Conservation (phyloP, 2,329 filamentous ascomycete genomes). For the Botryosphaeria agaves region DNA sequence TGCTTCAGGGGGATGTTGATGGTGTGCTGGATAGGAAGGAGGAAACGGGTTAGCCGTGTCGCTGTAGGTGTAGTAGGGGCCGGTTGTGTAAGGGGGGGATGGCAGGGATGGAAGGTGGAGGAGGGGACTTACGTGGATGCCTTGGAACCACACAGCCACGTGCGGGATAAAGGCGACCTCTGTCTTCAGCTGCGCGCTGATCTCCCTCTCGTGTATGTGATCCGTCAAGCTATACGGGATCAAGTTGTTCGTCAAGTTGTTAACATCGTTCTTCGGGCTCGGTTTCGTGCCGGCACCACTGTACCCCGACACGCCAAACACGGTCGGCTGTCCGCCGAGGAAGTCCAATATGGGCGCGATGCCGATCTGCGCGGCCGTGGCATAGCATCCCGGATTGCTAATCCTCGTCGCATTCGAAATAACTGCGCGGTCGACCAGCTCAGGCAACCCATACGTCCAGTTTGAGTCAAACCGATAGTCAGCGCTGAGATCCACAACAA, state of each 20-base stretch:
- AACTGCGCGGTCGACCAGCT: conserved; percentile 58
- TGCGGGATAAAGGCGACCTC: conserved; percentile 79
- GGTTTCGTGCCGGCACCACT: conserved; percentile 92
- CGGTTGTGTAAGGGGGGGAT: too few relatives aligned
- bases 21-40: conserved; percentile 46
- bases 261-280: conserved; percentile 80
- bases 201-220: conserved; percentile 90
- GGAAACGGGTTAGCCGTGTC: conserved; percentile 6
- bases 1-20: conserved; percentile 79
- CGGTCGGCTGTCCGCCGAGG: conserved; percentile 59
- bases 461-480: conserved; percentile 78
- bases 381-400: conserved; percentile 87
- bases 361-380: conserved; percentile 79
- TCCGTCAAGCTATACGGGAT: conserved; percentile 84
- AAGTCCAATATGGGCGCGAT: conserved; percentile 68
- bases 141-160: conserved; percentile 93
- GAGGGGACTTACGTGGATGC: conserved; percentile 51
- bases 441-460: conserved; percentile 85
- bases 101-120: too few relatives aligned
- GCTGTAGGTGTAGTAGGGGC: too few relatives aligned
- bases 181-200: conserved; percentile 57
- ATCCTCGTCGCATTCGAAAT: conserved; percentile 71
- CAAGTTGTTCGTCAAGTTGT: conserved; percentile 68
- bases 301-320: conserved; percentile 89
- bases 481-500: conserved; percentile 89